A percentile compares a stretch with the other conserved stretches of the same genome.
Evolutionary conservation across 106 monocot genomes (phyloP).

Genomic region (Gastrodia elata): DNA sequence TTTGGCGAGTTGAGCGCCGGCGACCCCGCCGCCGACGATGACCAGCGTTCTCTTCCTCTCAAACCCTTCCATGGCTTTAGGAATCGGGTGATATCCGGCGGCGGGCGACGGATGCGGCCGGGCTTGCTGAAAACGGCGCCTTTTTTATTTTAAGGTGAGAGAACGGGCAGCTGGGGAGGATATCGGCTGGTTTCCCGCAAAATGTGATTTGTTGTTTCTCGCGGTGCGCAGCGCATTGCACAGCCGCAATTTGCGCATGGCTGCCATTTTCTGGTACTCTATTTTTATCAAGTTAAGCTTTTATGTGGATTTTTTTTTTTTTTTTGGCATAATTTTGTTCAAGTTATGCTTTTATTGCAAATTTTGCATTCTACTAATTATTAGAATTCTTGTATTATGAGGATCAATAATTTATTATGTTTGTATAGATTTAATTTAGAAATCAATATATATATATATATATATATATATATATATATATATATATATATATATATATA

Average conservation of each 20-base stretch:
- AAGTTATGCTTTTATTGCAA: no score
- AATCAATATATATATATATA: no score
- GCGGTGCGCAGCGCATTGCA: not conserved
- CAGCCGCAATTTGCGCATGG: not conserved
- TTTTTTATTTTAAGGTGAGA: not conserved
- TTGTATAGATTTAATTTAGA: no score
- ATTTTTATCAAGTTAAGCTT: no score
- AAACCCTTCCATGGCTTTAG: not conserved
- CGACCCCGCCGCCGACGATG: constrained; percentile 28
- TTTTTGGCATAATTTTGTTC: no score
- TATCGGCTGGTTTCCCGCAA: not conserved
- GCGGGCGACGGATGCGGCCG: not conserved
- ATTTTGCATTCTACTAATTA: no score
- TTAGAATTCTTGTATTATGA: no score
- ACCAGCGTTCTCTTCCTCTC: constrained; percentile 13
- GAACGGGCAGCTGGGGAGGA: not conserved
- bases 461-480: no score
- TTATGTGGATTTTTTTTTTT: no score
- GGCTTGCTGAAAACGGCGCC: not conserved
- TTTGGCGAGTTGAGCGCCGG: constrained; percentile 28
- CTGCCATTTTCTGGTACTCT: not conserved
- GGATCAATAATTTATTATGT: no score
- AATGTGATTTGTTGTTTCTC: not conserved
- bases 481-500: no score
- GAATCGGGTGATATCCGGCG: not conserved